phyloP scores from a whole-genome alignment of 2,329 filamentous ascomycete species.

The Fusarium humuli region DNA sequence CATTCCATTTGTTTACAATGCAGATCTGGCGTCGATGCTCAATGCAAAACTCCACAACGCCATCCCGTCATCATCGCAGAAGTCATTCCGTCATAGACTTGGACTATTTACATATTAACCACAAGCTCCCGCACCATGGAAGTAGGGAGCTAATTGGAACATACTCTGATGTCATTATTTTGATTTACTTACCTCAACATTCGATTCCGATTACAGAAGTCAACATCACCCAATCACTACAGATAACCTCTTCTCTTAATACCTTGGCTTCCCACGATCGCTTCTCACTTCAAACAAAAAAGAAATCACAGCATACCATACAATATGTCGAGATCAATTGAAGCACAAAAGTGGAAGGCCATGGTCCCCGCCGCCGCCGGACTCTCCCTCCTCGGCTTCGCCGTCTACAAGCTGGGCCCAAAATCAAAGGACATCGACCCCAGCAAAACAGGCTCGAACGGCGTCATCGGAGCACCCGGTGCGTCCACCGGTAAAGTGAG shows the following conservation, averaged over 20 bases:
- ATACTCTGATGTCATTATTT: background rate
- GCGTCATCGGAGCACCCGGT: conserved; percentile 7
- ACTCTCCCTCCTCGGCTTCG: background rate
- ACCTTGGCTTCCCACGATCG: background rate
- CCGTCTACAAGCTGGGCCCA: background rate
- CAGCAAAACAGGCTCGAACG: background rate
- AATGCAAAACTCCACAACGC: background rate
- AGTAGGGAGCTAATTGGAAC: background rate
- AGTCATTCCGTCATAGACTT: conserved; percentile 12
- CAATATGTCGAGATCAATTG: conserved; percentile 3
- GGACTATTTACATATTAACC: background rate
- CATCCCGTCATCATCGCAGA: background rate
- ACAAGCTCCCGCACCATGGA: background rate
- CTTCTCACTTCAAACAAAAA: accelerated
- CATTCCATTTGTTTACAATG: background rate
- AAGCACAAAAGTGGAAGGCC: background rate
- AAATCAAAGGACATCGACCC: background rate
- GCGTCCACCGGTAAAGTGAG: background rate
- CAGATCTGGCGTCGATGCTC: background rate
- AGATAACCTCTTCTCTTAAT: background rate
- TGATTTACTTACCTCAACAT: background rate
- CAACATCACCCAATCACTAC: background rate
- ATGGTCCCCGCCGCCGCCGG: conserved; percentile 1
- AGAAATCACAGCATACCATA: too few species aligned
- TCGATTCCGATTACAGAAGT: background rate